Conservation (phyloP, 148 eudicot species). For the Suaeda aralocaspica region DNA sequence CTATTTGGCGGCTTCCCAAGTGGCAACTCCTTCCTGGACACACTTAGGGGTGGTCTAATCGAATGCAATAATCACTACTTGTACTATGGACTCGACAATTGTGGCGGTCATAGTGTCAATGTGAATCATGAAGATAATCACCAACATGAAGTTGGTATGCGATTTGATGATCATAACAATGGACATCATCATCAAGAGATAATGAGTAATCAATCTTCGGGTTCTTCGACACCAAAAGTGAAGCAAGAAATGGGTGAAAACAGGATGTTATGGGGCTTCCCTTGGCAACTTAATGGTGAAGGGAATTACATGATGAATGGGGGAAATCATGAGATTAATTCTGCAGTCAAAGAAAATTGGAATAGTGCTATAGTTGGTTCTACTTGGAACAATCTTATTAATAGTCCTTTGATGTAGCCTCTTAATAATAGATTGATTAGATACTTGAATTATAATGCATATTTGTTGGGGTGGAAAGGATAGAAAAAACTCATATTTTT, state of each 20-base stretch:
- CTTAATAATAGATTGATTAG: neutral
- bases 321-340: slow-evolving; percentile 26
- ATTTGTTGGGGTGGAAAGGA: too few species aligned
- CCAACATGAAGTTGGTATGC: slow-evolving; percentile 22
- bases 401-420: slow-evolving; percentile 65
- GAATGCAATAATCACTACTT: slow-evolving; percentile 14
- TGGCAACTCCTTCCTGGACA: slow-evolving; percentile 1
- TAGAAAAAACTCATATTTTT: slow-evolving; percentile 8
- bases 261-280: slow-evolving; percentile 51
- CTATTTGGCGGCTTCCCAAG: slow-evolving; percentile 22
- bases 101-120: slow-evolving; percentile 25
- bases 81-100: slow-evolving; percentile 36
- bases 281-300: slow-evolving; percentile 49
- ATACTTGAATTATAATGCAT: neutral
- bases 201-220: slow-evolving; percentile 25
- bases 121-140: slow-evolving; percentile 20
- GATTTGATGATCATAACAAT: slow-evolving; percentile 27
- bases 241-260: slow-evolving; percentile 48
- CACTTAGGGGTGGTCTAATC: slow-evolving; percentile 13
- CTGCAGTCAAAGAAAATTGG: too few species aligned
- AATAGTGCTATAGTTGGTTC: slow-evolving; percentile 38
- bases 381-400: slow-evolving; percentile 60
- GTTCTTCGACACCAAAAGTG: slow-evolving; percentile 19
- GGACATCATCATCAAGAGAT: too few species aligned
- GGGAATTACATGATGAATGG: slow-evolving; percentile 20